Conservation (phyloP, 2,329 filamentous ascomycete species). For the Calonectria multiphialidica region DNA sequence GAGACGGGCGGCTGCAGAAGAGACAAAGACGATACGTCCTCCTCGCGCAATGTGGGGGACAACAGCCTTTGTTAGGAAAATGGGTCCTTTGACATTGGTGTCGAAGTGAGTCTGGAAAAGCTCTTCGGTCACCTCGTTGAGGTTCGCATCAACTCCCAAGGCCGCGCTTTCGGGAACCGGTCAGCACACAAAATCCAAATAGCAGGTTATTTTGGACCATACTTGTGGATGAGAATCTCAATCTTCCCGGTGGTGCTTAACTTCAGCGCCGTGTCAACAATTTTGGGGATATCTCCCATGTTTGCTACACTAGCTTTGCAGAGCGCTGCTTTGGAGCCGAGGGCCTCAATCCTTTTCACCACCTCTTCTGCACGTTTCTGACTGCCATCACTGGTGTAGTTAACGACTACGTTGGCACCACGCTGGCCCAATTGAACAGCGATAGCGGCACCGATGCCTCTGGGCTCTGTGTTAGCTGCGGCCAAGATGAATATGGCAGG, state of each 20-base stretch:
- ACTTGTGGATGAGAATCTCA: constrained; percentile 42
- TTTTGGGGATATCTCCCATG: constrained; percentile 24
- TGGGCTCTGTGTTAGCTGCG: background rate
- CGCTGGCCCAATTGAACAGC: constrained; percentile 26
- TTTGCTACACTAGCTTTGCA: constrained; percentile 35
- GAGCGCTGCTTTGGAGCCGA: constrained; percentile 25
- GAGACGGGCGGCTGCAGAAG: constrained; percentile 45
- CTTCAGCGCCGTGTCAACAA: constrained; percentile 31
- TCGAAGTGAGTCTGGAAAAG: constrained; percentile 31
- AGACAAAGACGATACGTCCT: constrained; percentile 50
- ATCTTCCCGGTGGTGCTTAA: constrained; percentile 36
- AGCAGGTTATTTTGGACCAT: too few species aligned
- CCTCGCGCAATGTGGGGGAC: constrained; percentile 44
- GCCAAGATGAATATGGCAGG: background rate
- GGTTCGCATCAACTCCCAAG: constrained; percentile 29
- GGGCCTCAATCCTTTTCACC: constrained; percentile 23
- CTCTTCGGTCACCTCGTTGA: constrained; percentile 29
- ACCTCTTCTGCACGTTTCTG: constrained; percentile 27
- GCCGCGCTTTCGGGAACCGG: constrained; percentile 13
- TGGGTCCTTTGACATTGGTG: constrained; percentile 36
- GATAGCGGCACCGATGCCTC: constrained; percentile 34
- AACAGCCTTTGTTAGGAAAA: constrained; percentile 48
- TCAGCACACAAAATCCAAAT: background rate
- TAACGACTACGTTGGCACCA: constrained; percentile 38
- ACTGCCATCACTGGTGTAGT: constrained; percentile 32